Evolutionary conservation across 257 asterid genomes (phyloP), one percentile per base, ranked within the genome.

Genomic region (Handroanthus guayacan): DNA sequence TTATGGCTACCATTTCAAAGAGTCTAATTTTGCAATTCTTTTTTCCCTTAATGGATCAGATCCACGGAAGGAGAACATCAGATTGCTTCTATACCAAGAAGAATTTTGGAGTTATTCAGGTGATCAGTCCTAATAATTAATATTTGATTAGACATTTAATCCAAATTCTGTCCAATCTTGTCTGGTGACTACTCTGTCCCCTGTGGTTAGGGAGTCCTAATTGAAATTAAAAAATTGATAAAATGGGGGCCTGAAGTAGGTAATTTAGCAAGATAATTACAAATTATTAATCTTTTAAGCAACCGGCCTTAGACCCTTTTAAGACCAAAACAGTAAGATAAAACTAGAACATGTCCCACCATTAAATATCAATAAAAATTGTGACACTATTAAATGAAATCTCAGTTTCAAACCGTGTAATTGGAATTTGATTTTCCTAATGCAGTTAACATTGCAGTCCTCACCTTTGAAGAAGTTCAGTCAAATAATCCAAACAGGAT

Each of bases 81-180:
- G 45, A 5, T 41, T 47, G 52, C 52, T 47, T 47, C 3, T 47
- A 9, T 11, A 47, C 52, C 52, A 47, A 25, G 66, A 5, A 61
- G 11, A 44, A 69, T 18, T 7, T 63, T 66, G 77, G 74, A 82
- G 13, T 45, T 57, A 11, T 39, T 51, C 12, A 48, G 48, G 61
- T 80, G 39, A 71, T 54, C 67, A 67, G 43, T 55, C 45, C 50
- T 61, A 62, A 36, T 48, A 38, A 69, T 74, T 43, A 34, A 63
- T 73, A 47, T 47, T 52, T 48, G 83, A 78, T 67, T 39, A 63
- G 79, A 74, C 58, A 43, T 60, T 62, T 48, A 76, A 38, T 52
- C 55, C 80, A 62, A 75, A 12, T 68, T 25, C 39, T 52, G 80
- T 81, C 88, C 70, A 70, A 71, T 84, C 84, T 55, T 75, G 84